Evolutionary conservation across 257 asterid genomes (phyloP).

Genomic region (Scutellaria galericulata): DNA sequence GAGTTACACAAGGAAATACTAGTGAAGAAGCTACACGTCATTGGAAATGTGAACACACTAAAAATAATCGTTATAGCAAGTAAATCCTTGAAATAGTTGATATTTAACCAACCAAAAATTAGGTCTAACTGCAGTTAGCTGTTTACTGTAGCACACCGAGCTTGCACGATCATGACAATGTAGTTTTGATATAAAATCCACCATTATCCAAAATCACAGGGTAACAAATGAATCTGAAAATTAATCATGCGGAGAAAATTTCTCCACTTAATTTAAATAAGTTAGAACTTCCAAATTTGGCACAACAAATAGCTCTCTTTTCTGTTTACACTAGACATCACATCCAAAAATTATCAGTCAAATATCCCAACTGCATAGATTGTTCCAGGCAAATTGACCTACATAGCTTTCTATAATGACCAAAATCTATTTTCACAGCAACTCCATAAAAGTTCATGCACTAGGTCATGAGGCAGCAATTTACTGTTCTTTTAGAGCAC

Average conservation of each 20-base stretch:
- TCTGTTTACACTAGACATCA: constrained; percentile 10
- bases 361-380: neutral
- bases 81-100: constrained; percentile 10
- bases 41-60: neutral
- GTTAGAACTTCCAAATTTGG: neutral
- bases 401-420: neutral
- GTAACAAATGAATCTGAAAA: neutral
- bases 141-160: neutral
- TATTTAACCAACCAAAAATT: constrained; percentile 12
- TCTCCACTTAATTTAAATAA: neutral
- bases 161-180: neutral
- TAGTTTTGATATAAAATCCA: neutral
- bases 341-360: neutral
- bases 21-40: constrained; percentile 6
- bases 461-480: neutral
- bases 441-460: constrained; percentile 16
- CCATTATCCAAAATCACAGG: neutral
- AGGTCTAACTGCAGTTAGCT: neutral
- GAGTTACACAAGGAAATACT: neutral
- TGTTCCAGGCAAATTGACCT: constrained; percentile 1
- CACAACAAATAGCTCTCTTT: neutral
- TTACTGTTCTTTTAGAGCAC: neutral
- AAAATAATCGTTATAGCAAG: constrained; percentile 11
- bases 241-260: neutral
- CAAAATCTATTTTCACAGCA: constrained; percentile 13